Conservation (phyloP, 441 rosid species). For the Jatropha podagrica region DNA sequence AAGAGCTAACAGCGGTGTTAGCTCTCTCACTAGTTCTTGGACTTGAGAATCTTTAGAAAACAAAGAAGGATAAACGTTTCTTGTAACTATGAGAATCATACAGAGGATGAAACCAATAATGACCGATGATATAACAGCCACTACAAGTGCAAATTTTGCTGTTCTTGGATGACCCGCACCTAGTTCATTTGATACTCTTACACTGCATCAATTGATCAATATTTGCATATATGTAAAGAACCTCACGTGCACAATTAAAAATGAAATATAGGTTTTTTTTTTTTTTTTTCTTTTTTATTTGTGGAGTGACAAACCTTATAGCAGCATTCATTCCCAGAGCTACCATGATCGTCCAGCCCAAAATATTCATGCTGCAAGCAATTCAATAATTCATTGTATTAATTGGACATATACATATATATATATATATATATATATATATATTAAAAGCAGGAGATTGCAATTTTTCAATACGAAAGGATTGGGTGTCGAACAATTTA, state of each 20-base stretch:
- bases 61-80: conserved; percentile 44
- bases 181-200: conserved; percentile 76
- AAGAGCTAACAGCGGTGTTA: conserved; percentile 63
- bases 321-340: conserved; percentile 74
- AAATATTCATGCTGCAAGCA: conserved; percentile 63
- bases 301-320: conserved; percentile 43
- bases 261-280: too few species aligned
- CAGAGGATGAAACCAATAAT: conserved; percentile 41
- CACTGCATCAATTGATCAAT: conserved; percentile 34
- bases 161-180: conserved; percentile 77
- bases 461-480: too few species aligned
- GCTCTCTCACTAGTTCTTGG: conserved; percentile 44
- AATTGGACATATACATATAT: too few species aligned
- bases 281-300: not conserved
- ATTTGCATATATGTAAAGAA: not conserved
- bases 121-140: conserved; percentile 58
- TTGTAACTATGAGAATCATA: conserved; percentile 32
- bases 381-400: not conserved
- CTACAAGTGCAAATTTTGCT: conserved; percentile 56
- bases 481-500: too few species aligned
- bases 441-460: too few species aligned
- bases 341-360: conserved; percentile 70
- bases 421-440: too few species aligned
- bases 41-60: conserved; percentile 52
- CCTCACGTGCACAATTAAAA: not conserved